phyloP scores from a whole-genome alignment of 1,284 basidiomycete species.

The Earliella scabrosa region DNA sequence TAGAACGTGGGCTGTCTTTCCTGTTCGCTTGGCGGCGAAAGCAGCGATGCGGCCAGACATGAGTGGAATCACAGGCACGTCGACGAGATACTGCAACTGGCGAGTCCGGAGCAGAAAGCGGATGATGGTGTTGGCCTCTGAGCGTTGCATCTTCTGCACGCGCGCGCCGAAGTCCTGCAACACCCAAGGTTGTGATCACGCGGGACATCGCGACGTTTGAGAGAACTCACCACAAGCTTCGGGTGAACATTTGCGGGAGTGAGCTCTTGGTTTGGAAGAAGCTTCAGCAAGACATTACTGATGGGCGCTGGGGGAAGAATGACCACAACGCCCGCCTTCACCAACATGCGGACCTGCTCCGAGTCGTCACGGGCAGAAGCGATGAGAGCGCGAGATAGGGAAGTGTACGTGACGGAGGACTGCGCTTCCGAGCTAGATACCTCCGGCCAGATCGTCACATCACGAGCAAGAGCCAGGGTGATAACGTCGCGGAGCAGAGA shows the following conservation, averaged over 20 bases:
- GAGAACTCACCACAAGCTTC: neutral
- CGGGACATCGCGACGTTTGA: too few relatives aligned
- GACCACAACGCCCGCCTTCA: neutral
- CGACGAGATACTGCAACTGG: neutral
- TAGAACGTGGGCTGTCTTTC: neutral
- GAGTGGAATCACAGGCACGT: constrained; percentile 9
- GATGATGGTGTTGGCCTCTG: constrained; percentile 1
- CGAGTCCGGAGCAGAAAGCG: constrained; percentile 7
- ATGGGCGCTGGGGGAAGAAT: neutral
- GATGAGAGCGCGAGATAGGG: neutral
- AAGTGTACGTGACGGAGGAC: neutral
- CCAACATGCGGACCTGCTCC: neutral
- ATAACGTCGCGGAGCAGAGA: constrained; percentile 1
- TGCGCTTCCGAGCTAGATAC: neutral
- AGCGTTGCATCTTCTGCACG: neutral
- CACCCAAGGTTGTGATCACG: too few relatives aligned
- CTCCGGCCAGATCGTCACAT: constrained; percentile 2
- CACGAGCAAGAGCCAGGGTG: neutral
- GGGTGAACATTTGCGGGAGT: neutral
- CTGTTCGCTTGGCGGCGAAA: neutral
- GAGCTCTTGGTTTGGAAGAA: neutral
- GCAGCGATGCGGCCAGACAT: neutral
- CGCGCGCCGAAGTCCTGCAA: neutral
- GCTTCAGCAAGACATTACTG: neutral
- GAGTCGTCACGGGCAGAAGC: neutral